Evolutionary conservation across 2,329 filamentous ascomycete genomes (phyloP), one percentile per base, ranked within the genome.

Genomic region (Amesomyces nigricolor): DNA sequence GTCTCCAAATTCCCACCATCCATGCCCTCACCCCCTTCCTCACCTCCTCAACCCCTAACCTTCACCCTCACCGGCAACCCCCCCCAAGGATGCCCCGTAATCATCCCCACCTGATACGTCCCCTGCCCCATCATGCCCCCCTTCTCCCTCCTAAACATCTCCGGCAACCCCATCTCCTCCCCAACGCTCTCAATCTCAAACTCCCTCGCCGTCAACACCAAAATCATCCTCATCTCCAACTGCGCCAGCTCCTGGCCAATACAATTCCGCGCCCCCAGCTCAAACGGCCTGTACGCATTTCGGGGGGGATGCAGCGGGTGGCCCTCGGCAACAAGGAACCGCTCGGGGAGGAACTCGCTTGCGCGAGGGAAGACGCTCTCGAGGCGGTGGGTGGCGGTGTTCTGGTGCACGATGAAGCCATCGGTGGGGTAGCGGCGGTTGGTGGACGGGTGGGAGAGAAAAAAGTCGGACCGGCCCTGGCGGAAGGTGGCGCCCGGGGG

Each of bases 221-320:
- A 65, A 6, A 78, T 73, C 32, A 78, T 68, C 58, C 75, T 75
- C 19, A 78, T 63, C 66, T 83, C 80, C 14, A 79, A 68, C 66
- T 76, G 73, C 0, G 75, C 80, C 44, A 83, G 69, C 59, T 78
- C 76, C 64, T 82, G 78, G 1, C 79, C 80, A n/a, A 83, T 74
- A 59, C 80, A 83, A 29, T 73, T 75, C 13, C 80, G 65, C 2
- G 73, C 73, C 0, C 80, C 79, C 47, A 75, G 71, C 60, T 78
- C 76, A 61, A 83, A 83, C 0, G 78, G 73, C 14, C 79, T 70
- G 71, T 73, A 83, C 1, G 77, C 75, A 54, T 75, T 72, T 47
- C 73, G 73, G 17, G 39, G 19, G 22, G 40, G 35, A 19, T 48
- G 26, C 48, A 58, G 37, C 32, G 44, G 30, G 14, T 56, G 47